Evolutionary conservation across 1,139 yeast genomes (phyloP), one percentile per base, ranked within the genome.

Genomic region (Hansenula lynferdii): DNA sequence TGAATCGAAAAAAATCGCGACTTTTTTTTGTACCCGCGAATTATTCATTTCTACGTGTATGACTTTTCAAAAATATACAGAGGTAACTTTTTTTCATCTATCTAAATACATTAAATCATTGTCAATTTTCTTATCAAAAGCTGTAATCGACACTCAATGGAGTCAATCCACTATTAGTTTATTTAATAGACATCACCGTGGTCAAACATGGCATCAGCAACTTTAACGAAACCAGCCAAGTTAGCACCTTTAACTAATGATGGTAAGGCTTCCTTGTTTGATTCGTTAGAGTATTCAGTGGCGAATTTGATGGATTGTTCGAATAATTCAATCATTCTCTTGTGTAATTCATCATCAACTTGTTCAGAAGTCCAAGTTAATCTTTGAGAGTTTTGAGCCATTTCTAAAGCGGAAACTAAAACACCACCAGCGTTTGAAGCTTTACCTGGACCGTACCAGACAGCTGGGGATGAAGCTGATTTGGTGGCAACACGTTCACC

Each of bases 381-480:
- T 75, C 97, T 85, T 66, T 84, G 94, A 44, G 97, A 87, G 85
- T 92, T 92, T 75, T 92, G 98, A 48, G 97, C 97, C 97, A 92
- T 92, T 76, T 92, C 98, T 55, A 92, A 79, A 64, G 97, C 97
- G 47, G 96, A 87, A 44, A 90, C 97, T 44, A 96, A 96, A 58
- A 92, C 98, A 80, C 97, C 98, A 73, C 97, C 97, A 73, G 95
- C 85, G 80, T 92, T 92, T 61, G 97, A 94, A 57, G 97, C 97
- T 79, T 92, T 92, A 70, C 97, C 97, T 64, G 97, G 97, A 58
- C 96, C 97, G 70, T 90, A 90, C 97, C 97, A 92, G 66, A 89
- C 86, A 51, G 83, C 75, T 42, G 64, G 59, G 40, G 65, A 60
- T 49, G 61, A 48, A 44, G 69, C 53, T 19, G 68, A 48, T 36